Evolutionary conservation across 164 flowering plant species (phyloP).

Genomic region (Malania oleifera): DNA sequence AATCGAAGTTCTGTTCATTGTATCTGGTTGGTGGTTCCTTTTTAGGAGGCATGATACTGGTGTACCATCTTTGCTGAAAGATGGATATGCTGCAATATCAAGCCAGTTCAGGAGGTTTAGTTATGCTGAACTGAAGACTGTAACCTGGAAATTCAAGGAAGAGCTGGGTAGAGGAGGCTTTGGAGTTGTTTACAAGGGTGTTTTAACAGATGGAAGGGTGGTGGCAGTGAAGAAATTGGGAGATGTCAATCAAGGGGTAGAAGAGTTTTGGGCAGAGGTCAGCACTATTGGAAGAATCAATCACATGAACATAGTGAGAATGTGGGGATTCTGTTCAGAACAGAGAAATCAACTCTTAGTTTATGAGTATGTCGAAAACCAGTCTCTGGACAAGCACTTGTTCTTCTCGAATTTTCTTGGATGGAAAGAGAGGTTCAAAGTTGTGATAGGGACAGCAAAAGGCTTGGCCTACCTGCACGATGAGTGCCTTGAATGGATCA

Average conservation of each 20-base stretch:
- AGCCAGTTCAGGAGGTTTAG: conserved; percentile 35
- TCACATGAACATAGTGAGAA: conserved; percentile 30
- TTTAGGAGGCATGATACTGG: conserved; percentile 9
- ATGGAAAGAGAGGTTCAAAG: conserved; percentile 26
- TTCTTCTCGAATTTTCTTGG: conserved; percentile 11
- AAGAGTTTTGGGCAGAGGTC: conserved; percentile 44
- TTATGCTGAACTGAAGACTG: conserved; percentile 36
- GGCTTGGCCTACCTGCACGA: conserved; percentile 36
- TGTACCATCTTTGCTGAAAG: conserved; percentile 15
- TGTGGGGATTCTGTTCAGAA: conserved; percentile 33
- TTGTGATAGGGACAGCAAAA: conserved; percentile 30
- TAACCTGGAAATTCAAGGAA: conserved; percentile 33
- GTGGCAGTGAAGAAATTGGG: conserved; percentile 45
- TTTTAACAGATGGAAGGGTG: conserved; percentile 27
- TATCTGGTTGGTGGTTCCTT: conserved; percentile 23
- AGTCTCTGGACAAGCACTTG: conserved; percentile 26
- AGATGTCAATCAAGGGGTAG: conserved; percentile 30
- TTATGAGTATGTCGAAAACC: conserved; percentile 24
- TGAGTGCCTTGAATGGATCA: conserved; percentile 37
- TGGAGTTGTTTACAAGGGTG: conserved; percentile 43
- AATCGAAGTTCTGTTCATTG: conserved; percentile 21
- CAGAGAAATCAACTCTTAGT: conserved; percentile 20
- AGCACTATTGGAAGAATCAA: conserved; percentile 29
- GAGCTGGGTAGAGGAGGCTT: conserved; percentile 46
- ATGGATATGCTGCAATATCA: conserved; percentile 20